These are phyloP conservation scores for Ophiostoma sp. DNA, from an alignment of 2,329 filamentous ascomycete species.

Conservation along the genomic window DNA sequence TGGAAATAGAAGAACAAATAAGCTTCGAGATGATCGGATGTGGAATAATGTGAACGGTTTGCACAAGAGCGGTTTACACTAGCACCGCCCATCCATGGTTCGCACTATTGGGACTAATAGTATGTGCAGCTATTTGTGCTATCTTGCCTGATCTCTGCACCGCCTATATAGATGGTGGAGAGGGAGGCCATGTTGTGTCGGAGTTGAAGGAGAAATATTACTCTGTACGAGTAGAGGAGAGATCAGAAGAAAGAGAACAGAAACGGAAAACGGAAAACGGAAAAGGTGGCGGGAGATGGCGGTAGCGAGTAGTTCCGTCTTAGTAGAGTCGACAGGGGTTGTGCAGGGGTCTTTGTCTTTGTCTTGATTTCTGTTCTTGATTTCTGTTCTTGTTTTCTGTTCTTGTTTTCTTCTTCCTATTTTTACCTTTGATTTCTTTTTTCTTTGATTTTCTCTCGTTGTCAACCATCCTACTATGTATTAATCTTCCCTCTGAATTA, in stretches of 20 bases:
- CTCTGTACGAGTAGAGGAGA: not conserved
- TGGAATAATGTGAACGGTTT: not conserved
- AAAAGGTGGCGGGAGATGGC: not conserved
- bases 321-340: not conserved
- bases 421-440: not conserved
- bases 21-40: not conserved
- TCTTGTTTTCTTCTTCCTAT: not conserved
- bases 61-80: not conserved
- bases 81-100: not conserved
- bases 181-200: too few relatives aligned
- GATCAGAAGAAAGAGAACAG: not conserved
- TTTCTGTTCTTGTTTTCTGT: not conserved
- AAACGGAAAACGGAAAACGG: too few relatives aligned
- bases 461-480: not conserved
- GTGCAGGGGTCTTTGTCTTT: not conserved
- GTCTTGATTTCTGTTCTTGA: not conserved
- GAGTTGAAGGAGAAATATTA: too few relatives aligned
- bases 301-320: slow-evolving; percentile 4
- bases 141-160: not conserved
- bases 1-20: not conserved
- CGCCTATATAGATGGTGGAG: too few relatives aligned
- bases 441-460: not conserved
- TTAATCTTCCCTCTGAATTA: not conserved
- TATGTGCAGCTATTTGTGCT: not conserved
- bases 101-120: too few relatives aligned